Evolutionary conservation across 208 protist genomes (phyloP).

Genomic region (Crithidia brevicula): DNA sequence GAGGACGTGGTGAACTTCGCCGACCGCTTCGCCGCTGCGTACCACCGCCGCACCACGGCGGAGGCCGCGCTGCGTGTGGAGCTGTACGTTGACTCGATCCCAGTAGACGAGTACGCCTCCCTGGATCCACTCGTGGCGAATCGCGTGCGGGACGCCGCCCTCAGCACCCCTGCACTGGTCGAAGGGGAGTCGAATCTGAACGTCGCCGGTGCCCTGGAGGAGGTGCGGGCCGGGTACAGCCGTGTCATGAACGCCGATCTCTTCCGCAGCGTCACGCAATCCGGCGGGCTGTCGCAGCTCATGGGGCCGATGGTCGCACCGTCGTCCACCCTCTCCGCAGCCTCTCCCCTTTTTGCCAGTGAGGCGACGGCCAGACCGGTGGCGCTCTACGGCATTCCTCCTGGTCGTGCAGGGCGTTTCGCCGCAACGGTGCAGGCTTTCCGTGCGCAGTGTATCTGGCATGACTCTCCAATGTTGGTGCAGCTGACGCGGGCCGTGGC

Average conservation of each 20-base stretch:
- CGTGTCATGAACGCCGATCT: conserved; percentile 89
- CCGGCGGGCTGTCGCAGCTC: conserved; percentile 55
- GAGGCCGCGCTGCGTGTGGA: conserved; percentile 86
- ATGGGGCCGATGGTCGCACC: conserved; percentile 20
- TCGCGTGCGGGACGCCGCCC: conserved; percentile 64
- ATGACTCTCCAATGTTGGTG: conserved; percentile 44
- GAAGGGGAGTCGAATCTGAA: conserved; percentile 82
- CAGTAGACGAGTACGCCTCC: conserved; percentile 88
- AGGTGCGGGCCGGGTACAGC: conserved; percentile 90
- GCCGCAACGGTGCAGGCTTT: conserved; percentile 53
- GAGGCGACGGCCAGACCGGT: conserved; percentile 4
- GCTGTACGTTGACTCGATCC: conserved; percentile 95
- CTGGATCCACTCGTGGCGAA: conserved; percentile 67
- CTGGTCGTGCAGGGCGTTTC: conserved; percentile 50
- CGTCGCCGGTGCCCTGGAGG: conserved; percentile 59
- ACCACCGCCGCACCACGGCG: conserved; percentile 62
- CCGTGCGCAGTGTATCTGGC: conserved; percentile 61
- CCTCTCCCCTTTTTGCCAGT: conserved; percentile 37
- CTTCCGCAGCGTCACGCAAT: conserved; percentile 64
- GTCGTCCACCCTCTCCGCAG: neutral
- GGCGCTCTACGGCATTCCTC: conserved; percentile 57
- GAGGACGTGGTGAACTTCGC: conserved; percentile 94
- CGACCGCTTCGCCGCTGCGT: conserved; percentile 86
- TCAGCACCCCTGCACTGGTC: conserved; percentile 77
- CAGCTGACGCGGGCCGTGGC: conserved; percentile 71